A percentile compares a stretch with the other conserved stretches of the same genome.
Evolutionary conservation across 2,329 filamentous ascomycete genomes (phyloP).

Genomic region (Ophiostoma populinum): DNA sequence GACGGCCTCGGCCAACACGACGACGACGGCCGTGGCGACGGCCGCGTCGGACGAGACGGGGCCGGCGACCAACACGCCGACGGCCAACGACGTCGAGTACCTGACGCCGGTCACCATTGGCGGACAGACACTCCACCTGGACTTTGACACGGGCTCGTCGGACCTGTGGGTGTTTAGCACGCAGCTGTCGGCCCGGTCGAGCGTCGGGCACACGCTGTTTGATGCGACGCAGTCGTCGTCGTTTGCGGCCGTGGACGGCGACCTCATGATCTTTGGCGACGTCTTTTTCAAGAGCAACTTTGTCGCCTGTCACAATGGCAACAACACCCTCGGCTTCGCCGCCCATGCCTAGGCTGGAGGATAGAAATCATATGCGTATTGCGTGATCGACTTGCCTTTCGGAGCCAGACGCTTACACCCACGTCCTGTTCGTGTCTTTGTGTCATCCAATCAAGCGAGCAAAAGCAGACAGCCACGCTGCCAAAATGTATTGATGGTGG

Average conservation of each 20-base stretch:
- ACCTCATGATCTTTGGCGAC: constrained; percentile 45
- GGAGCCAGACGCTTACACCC: too few relatives aligned
- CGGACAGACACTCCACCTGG: constrained; percentile 48
- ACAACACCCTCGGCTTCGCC: constrained; percentile 35
- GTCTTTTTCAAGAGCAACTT: constrained; percentile 46
- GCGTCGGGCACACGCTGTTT: constrained; percentile 29
- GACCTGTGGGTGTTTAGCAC: constrained; percentile 62
- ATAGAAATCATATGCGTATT: too few relatives aligned
- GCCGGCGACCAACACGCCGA: constrained; percentile 45
- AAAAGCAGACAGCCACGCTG: too few relatives aligned
- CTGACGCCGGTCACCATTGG: constrained; percentile 53
- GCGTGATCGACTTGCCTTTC: not conserved
- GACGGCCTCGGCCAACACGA: constrained; percentile 5
- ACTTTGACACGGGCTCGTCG: constrained; percentile 62
- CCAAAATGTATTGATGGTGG: not conserved
- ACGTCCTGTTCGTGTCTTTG: too few relatives aligned
- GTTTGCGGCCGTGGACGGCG: constrained; percentile 22
- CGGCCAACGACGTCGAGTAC: constrained; percentile 50
- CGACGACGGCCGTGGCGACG: constrained; percentile 12
- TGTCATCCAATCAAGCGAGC: too few relatives aligned
- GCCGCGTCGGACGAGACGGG: constrained; percentile 25
- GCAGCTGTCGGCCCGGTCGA: constrained; percentile 26
- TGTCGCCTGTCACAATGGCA: constrained; percentile 38
- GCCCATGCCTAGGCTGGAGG: constrained; percentile 19
- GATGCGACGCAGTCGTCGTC: constrained; percentile 20